Evolutionary conservation across 305 asterid genomes (phyloP).

Genomic region (Withania somnifera): DNA sequence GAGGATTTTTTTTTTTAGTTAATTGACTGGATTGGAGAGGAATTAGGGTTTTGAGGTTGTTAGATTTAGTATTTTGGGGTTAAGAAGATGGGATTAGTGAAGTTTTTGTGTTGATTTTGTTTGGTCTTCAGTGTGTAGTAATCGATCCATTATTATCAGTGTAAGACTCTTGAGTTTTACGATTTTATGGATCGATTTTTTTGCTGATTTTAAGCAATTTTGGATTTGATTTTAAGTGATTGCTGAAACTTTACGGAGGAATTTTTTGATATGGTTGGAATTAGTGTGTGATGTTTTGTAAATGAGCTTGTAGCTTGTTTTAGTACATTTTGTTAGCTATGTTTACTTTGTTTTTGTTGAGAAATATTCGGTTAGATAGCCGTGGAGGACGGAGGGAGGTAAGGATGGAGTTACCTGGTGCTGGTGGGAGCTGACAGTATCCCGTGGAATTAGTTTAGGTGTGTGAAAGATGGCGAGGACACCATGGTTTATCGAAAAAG

Average conservation of each 20-base stretch:
- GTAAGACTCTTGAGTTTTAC: not conserved
- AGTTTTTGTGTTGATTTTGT: constrained; percentile 7
- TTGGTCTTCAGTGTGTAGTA: not conserved
- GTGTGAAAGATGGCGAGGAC: no score
- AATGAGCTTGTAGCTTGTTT: not conserved
- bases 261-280: not conserved
- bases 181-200: not conserved
- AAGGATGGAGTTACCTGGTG: no score
- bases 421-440: no score
- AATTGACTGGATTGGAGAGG: not conserved
- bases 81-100: not conserved
- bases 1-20: not conserved
- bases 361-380: no score
- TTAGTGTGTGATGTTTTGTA: not conserved
- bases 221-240: not conserved
- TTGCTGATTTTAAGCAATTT: not conserved
- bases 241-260: not conserved
- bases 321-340: no score
- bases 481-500: no score
- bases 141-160: constrained; percentile 20
- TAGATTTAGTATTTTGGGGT: not conserved
- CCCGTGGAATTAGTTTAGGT: no score
- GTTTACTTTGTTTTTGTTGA: no score
- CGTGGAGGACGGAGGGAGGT: no score
- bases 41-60: constrained; percentile 14